These are phyloP conservation scores for Metschnikowia dekortorum DNA, from an alignment of 805 yeast genomes.

Conservation along the genomic window DNA sequence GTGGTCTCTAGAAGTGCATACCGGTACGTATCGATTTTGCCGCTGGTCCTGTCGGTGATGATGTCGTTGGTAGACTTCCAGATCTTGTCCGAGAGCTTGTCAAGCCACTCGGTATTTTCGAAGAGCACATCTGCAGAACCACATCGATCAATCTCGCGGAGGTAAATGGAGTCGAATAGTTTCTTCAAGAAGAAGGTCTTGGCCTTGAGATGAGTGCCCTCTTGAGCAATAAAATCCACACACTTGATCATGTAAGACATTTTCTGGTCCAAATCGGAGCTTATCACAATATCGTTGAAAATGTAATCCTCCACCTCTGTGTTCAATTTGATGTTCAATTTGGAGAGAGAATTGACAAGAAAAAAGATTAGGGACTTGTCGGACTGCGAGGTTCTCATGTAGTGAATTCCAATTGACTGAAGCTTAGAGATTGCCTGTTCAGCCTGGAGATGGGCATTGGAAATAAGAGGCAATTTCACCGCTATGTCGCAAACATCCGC, in stretches of 20 bases:
- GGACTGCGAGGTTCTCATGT: slow-evolving; percentile 21
- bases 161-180: slow-evolving; percentile 61
- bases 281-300: slow-evolving; percentile 50
- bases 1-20: slow-evolving; percentile 79
- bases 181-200: slow-evolving; percentile 53
- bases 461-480: slow-evolving; percentile 35
- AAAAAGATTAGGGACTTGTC: slow-evolving; percentile 28
- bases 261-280: slow-evolving; percentile 43
- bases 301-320: slow-evolving; percentile 52
- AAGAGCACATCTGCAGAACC: slow-evolving; percentile 48
- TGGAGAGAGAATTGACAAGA: slow-evolving; percentile 34
- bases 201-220: slow-evolving; percentile 45
- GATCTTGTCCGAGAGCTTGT: slow-evolving; percentile 53
- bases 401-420: slow-evolving; percentile 39
- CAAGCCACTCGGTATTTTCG: slow-evolving; percentile 57
- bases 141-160: slow-evolving; percentile 51
- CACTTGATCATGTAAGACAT: slow-evolving; percentile 49
- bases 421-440: slow-evolving; percentile 64
- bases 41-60: slow-evolving; percentile 52
- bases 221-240: slow-evolving; percentile 41
- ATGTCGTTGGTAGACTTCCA: slow-evolving; percentile 67
- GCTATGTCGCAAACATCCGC: slow-evolving; percentile 42
- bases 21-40: slow-evolving; percentile 68
- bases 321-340: slow-evolving; percentile 44
- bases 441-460: slow-evolving; percentile 64